Evolutionary conservation across 2,329 filamentous ascomycete genomes (phyloP), one percentile per base, ranked within the genome.

Genomic region (Drechslerella stenobrocha): DNA sequence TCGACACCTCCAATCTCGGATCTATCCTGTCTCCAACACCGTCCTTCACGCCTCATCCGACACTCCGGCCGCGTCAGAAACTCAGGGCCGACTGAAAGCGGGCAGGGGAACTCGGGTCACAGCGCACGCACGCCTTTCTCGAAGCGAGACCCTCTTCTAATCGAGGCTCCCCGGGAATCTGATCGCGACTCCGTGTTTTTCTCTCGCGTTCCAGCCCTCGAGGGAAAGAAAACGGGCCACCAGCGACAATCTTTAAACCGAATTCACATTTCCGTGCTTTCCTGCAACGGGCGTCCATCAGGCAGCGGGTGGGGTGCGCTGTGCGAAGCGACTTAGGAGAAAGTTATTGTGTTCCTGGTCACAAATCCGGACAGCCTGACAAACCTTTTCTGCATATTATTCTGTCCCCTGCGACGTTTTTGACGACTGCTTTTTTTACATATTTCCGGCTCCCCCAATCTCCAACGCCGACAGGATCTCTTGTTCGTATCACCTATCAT

Each of bases 331-430:
- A 67, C 50, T 51, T 67, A 50, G 52, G 51, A 55, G 63, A 67
- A 55, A 67, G 60, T n/a, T n/a, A 67, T 67, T 67, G 63, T 51
- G 63, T 67, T 67, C 63, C 63, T 67, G 63, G 63, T 67, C 59
- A 67, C 63, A 67, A 67, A 67, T 67, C 63, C 63, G 63, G 63
- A 67, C 55, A 67, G 55, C 61, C 61, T 59, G 63, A 67, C 63
- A 67, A 67, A 67, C 63, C 63, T 67, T 67, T 56, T 66, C 55
- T 59, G 55, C 47, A 58, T 65, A 65, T 65, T 37, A 37, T 42
- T 18, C 15, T 24, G 22, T 45, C 59, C 50, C 63, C 59, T 60
- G 63, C 63, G 63, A 67, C 37, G 37, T 42, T 42, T 20, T 18
- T 48, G 59, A 59, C 53, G 48, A 58, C 59, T 50, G 42, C 52